Conservation (phyloP, 768 basidiomycete species). For the Lactarius sanguifluus region DNA sequence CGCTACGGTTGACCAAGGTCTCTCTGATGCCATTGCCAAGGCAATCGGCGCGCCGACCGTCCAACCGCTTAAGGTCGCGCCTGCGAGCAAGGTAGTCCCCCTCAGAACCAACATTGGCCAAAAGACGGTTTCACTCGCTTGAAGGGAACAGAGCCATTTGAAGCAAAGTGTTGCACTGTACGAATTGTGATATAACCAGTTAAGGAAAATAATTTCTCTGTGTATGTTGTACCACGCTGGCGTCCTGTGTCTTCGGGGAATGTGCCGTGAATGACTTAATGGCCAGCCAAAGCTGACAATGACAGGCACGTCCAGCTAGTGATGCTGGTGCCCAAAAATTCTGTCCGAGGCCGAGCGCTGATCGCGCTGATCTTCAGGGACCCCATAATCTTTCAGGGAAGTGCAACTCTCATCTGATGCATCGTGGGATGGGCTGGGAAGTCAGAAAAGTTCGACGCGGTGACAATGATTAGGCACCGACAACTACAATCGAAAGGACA, state of each 20-base stretch:
- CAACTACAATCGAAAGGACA: too few relatives aligned
- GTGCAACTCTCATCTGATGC: constrained; percentile 20
- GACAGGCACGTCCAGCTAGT: neutral
- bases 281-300: too few relatives aligned
- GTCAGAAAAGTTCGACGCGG: neutral
- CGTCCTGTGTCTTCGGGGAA: neutral
- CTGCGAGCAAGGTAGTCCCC: constrained; percentile 55
- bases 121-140: neutral
- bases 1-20: constrained; percentile 69
- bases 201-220: neutral
- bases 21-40: constrained; percentile 77
- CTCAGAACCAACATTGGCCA: constrained; percentile 40
- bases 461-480: too few relatives aligned
- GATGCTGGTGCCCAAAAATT: neutral
- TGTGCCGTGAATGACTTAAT: too few relatives aligned
- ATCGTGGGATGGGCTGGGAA: neutral
- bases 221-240: neutral
- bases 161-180: neutral
- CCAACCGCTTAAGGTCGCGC: constrained; percentile 58
- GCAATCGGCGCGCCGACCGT: constrained; percentile 61
- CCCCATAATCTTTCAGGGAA: neutral
- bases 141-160: neutral
- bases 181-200: neutral
- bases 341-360: too few relatives aligned
- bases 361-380: too few relatives aligned